A percentile compares a stretch with the other conserved stretches of the same genome.
These are phyloP conservation scores for Amanita brunnescens DNA, from an alignment of 768 basidiomycete genomes.

Conservation along the genomic window DNA sequence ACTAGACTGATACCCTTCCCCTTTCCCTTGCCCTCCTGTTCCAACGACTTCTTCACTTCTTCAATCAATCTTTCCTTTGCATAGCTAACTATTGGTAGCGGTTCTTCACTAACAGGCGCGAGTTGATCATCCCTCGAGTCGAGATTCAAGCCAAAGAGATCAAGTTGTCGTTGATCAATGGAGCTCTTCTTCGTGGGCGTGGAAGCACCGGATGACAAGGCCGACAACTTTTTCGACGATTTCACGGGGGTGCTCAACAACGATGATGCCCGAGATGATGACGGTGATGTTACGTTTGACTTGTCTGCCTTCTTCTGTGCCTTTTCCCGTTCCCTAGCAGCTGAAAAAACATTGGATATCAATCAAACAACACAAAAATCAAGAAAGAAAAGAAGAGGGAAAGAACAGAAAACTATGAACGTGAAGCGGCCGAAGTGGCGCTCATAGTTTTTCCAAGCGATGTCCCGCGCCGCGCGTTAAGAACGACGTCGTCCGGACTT, in stretches of 20 bases:
- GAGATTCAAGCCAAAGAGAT: conserved; percentile 70
- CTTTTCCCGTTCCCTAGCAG: conserved; percentile 75
- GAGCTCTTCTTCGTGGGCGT: conserved; percentile 30
- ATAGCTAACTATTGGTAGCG: conserved; percentile 55
- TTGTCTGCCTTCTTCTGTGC: conserved; percentile 51
- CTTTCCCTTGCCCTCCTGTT: conserved; percentile 35
- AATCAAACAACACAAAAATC: conserved; percentile 16
- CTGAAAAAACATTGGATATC: conserved; percentile 41
- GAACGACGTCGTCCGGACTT: conserved; percentile 87
- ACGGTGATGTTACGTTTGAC: conserved; percentile 29
- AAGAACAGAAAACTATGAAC: conserved; percentile 13
- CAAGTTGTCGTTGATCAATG: conserved; percentile 52
- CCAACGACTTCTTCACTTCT: conserved; percentile 55
- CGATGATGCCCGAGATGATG: conserved; percentile 38
- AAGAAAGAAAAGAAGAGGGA: conserved; percentile 13
- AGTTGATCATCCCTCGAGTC: conserved; percentile 32
- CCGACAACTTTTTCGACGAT: conserved; percentile 30
- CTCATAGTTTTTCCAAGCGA: conserved; percentile 36
- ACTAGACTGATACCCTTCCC: conserved; percentile 80
- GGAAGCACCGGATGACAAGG: conserved; percentile 29
- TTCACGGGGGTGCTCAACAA: conserved; percentile 34
- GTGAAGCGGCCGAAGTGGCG: conserved; percentile 12
- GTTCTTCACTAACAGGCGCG: conserved; percentile 32
- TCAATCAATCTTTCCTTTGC: conserved; percentile 78
- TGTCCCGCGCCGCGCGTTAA: conserved; percentile 73